A percentile compares a stretch with the other conserved stretches of the same genome.
Conservation (phyloP, 208 protist genomes). For the Naegleria gruberi region DNA sequence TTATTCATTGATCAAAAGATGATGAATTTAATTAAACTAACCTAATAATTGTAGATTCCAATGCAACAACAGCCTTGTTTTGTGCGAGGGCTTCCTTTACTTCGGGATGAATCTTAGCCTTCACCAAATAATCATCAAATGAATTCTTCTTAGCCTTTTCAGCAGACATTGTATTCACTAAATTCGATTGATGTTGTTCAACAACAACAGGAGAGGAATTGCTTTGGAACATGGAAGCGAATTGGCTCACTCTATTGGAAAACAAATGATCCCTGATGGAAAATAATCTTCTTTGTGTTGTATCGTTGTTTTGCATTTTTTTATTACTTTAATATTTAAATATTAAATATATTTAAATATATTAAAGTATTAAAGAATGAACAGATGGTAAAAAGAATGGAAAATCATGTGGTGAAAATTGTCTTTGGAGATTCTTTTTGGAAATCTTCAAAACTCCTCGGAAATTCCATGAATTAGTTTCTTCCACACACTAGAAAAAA, state of each 20-base stretch:
- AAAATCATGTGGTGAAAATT: too few relatives aligned
- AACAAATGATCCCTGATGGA: not conserved
- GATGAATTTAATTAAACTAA: too few relatives aligned
- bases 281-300: not conserved
- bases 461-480: too few relatives aligned
- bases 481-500: too few relatives aligned
- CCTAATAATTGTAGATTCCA: constrained; percentile 64
- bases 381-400: too few relatives aligned
- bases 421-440: too few relatives aligned
- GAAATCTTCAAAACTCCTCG: too few relatives aligned
- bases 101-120: constrained; percentile 27
- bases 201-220: not conserved
- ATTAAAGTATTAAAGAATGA: too few relatives aligned
- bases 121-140: not conserved
- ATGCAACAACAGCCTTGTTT: constrained; percentile 52
- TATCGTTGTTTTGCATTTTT: not conserved
- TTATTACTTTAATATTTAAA: not conserved
- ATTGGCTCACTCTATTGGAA: not conserved
- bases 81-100: constrained; percentile 46
- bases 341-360: not conserved
- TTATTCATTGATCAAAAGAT: not conserved
- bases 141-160: not conserved
- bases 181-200: not conserved
- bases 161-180: not conserved
- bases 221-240: too few relatives aligned